Percentiles rank a stretch among this genome's conserved stretches.
phyloP scores from a whole-genome alignment of 1,284 basidiomycete species.

The Wallemia ichthyophaga region DNA sequence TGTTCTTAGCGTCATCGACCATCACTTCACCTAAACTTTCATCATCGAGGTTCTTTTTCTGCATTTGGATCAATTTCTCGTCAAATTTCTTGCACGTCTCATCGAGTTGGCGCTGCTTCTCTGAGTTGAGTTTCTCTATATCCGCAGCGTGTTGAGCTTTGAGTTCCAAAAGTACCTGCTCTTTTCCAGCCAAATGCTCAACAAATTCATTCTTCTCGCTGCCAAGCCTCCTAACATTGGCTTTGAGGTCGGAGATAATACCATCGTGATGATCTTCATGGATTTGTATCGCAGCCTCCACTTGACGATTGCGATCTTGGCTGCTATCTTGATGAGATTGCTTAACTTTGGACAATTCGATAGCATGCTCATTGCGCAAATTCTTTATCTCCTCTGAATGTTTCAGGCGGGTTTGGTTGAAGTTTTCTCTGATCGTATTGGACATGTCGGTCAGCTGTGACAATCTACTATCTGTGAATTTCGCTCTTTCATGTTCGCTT shows the following conservation, averaged over 20 bases:
- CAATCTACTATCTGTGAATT: not conserved
- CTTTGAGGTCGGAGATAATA: not conserved
- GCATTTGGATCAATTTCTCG: not conserved
- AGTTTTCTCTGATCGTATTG: not conserved
- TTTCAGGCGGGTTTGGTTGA: not conserved
- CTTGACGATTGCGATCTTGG: not conserved
- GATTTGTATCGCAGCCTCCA: not conserved
- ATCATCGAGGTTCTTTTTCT: not conserved
- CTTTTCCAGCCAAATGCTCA: not conserved
- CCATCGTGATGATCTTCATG: not conserved
- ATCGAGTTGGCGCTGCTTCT: not conserved
- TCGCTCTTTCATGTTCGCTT: not conserved
- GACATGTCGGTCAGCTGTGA: not conserved
- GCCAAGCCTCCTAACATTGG: not conserved
- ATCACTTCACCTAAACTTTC: not conserved
- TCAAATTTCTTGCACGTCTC: not conserved
- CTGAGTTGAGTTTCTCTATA: not conserved
- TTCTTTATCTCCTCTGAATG: not conserved
- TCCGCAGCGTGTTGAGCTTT: not conserved
- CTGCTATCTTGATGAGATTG: not conserved
- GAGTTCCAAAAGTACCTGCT: not conserved
- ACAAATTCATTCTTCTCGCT: not conserved
- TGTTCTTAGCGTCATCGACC: not conserved
- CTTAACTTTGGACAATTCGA: not conserved
- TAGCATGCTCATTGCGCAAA: not conserved